phyloP scores from a whole-genome alignment of 805 yeast species.

The Cephaloascus albidus region DNA sequence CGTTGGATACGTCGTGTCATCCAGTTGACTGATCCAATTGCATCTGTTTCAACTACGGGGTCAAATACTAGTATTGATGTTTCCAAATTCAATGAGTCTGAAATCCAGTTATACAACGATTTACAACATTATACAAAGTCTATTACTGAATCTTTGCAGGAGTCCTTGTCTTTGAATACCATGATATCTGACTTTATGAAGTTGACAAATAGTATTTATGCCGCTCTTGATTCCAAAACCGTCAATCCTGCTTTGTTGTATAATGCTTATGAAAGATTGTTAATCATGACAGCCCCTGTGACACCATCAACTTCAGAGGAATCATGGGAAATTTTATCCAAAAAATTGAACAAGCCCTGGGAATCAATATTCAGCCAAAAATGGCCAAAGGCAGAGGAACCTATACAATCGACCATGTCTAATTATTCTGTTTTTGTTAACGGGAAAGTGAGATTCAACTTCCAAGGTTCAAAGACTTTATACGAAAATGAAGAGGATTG shows the following conservation, averaged over 20 bases:
- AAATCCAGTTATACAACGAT: slow-evolving; percentile 49
- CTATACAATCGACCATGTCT: slow-evolving; percentile 24
- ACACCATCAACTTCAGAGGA: slow-evolving; percentile 81
- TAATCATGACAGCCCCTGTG: slow-evolving; percentile 68
- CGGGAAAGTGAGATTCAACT: slow-evolving; percentile 55
- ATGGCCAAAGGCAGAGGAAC: slow-evolving; percentile 54
- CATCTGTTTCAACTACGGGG: slow-evolving; percentile 1
- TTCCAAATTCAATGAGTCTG: slow-evolving; percentile 24
- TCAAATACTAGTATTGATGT: slow-evolving; percentile 4
- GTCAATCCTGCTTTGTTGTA: slow-evolving; percentile 32
- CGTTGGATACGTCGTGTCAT: slow-evolving; percentile 73
- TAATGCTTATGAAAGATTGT: slow-evolving; percentile 40
- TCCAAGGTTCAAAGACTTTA: slow-evolving; percentile 11
- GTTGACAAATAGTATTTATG: slow-evolving; percentile 43
- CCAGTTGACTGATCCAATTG: slow-evolving; percentile 13
- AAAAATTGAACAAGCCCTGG: slow-evolving; percentile 21
- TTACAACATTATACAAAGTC: slow-evolving; percentile 35
- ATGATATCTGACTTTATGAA: slow-evolving; percentile 89
- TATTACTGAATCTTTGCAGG: slow-evolving; percentile 52
- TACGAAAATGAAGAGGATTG: slow-evolving; percentile 18
- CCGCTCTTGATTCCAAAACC: slow-evolving; percentile 23
- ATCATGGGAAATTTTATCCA: slow-evolving; percentile 48
- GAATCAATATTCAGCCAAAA: slow-evolving; percentile 40
- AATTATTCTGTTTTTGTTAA: slow-evolving; percentile 59
- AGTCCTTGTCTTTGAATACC: slow-evolving; percentile 64